Evolutionary conservation across 441 rosid species (phyloP).

Genomic region (Raphanus hybrid): DNA sequence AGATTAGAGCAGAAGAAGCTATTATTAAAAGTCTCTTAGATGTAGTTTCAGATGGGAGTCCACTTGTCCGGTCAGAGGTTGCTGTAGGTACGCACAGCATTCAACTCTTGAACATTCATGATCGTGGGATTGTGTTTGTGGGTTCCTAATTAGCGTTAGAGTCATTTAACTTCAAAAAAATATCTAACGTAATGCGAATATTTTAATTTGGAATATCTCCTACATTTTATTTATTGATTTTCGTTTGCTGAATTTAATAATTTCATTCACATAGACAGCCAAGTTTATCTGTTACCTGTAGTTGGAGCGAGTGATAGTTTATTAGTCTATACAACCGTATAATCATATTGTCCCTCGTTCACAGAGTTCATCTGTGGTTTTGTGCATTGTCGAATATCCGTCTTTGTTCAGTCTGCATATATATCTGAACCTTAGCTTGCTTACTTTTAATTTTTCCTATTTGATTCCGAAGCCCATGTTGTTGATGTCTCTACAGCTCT

Average conservation of each 20-base stretch:
- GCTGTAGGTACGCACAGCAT: slow-evolving; percentile 82
- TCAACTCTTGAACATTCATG: slow-evolving; percentile 37
- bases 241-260: slow-evolving; percentile 3
- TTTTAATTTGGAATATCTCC: slow-evolving; percentile 13
- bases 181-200: slow-evolving; percentile 24
- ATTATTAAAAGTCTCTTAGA: slow-evolving; percentile 80
- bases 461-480: slow-evolving; percentile 27
- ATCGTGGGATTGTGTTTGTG: slow-evolving; percentile 32
- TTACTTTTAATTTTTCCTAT: neutral
- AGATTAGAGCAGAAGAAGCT: slow-evolving; percentile 82
- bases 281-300: no score
- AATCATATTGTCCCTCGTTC: slow-evolving; percentile 16
- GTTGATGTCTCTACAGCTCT: slow-evolving; percentile 68
- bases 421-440: neutral
- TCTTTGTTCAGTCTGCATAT: slow-evolving; percentile 26
- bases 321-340: neutral
- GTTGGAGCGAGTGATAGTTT: no score
- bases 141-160: slow-evolving; percentile 34
- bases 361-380: slow-evolving; percentile 27
- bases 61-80: slow-evolving; percentile 98
- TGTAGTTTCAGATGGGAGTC: slow-evolving; percentile 95
- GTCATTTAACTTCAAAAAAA: slow-evolving; percentile 31
- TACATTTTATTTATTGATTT: slow-evolving; percentile 13
- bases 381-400: slow-evolving; percentile 29
- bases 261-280: slow-evolving; percentile 5